A percentile compares a stretch with the other conserved stretches of the same genome.
Conservation (phyloP, 495 filamentous ascomycete species). For the Saxophila tyrrhenica region DNA sequence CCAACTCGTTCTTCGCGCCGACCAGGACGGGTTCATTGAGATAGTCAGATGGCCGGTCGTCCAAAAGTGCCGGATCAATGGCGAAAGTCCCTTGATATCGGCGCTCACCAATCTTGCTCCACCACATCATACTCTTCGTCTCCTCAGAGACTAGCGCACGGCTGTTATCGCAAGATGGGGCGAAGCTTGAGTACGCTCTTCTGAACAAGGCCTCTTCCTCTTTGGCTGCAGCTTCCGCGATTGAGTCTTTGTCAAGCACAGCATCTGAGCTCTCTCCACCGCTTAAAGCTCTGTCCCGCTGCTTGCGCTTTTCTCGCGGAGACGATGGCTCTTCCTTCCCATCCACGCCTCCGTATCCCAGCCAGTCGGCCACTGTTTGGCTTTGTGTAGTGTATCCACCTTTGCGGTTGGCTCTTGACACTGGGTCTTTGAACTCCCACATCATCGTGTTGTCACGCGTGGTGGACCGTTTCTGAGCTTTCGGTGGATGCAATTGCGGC, state of each 20-base stretch:
- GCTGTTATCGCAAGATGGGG: conserved; percentile 70
- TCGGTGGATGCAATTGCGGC: conserved; percentile 60
- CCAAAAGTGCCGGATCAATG: conserved; percentile 36
- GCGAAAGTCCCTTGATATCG: conserved; percentile 43
- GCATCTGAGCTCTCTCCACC: conserved; percentile 39
- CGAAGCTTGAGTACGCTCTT: conserved; percentile 79
- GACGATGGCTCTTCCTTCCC: conserved; percentile 44
- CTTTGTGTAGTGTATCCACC: conserved; percentile 44
- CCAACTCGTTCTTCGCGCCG: neutral
- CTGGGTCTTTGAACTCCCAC: conserved; percentile 45
- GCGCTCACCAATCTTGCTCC: conserved; percentile 61
- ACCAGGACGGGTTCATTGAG: neutral
- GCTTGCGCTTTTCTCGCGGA: conserved; percentile 50
- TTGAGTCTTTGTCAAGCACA: conserved; percentile 21
- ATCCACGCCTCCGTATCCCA: conserved; percentile 47
- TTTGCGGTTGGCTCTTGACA: conserved; percentile 36
- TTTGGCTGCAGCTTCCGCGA: conserved; percentile 38
- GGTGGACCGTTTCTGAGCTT: conserved; percentile 47
- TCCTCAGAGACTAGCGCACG: conserved; percentile 60
- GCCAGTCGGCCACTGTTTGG: conserved; percentile 52
- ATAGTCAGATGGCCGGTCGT: neutral
- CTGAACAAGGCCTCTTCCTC: conserved; percentile 66
- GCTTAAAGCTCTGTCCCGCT: conserved; percentile 60
- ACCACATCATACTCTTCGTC: conserved; percentile 71
- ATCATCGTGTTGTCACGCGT: conserved; percentile 50